Percentiles rank a stretch among this genome's conserved stretches.
These are phyloP conservation scores for Leptodermis oblonga DNA, from an alignment of 257 asterid genomes.

Conservation along the genomic window DNA sequence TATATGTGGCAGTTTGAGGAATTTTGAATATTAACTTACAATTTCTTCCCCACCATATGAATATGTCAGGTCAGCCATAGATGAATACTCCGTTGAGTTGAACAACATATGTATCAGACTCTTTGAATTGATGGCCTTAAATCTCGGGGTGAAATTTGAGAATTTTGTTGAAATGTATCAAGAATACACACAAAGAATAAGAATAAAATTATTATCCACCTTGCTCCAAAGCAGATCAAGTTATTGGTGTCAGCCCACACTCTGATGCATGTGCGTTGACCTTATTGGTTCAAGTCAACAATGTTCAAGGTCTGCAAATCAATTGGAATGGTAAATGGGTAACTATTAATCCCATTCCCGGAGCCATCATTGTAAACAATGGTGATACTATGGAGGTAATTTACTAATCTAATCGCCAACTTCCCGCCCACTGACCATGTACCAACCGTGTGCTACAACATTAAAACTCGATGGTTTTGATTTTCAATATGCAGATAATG, in stretches of 20 bases:
- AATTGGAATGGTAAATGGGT: too few relatives aligned
- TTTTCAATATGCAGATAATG: constrained; percentile 21
- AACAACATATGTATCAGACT: constrained; percentile 20
- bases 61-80: too few relatives aligned
- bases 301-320: constrained; percentile 33
- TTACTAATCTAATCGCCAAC: background rate
- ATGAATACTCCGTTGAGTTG: too few relatives aligned
- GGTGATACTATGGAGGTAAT: constrained; percentile 31
- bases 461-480: background rate
- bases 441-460: background rate
- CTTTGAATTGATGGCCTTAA: constrained; percentile 21
- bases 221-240: constrained; percentile 26
- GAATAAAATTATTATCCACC: constrained; percentile 40
- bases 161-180: too few relatives aligned
- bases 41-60: too few relatives aligned
- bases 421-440: too few relatives aligned
- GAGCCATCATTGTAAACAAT: constrained; percentile 27
- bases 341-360: constrained; percentile 19
- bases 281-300: too few relatives aligned
- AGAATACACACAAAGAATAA: constrained; percentile 32
- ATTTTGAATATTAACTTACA: too few relatives aligned
- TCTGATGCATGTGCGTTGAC: too few relatives aligned
- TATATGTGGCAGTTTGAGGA: too few relatives aligned
- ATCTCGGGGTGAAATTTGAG: constrained; percentile 31
- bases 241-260: constrained; percentile 32